Percentiles rank a stretch among this genome's conserved stretches.
phyloP scores from a whole-genome alignment of 345 rosid genomes.

The Passiflora organensis region DNA sequence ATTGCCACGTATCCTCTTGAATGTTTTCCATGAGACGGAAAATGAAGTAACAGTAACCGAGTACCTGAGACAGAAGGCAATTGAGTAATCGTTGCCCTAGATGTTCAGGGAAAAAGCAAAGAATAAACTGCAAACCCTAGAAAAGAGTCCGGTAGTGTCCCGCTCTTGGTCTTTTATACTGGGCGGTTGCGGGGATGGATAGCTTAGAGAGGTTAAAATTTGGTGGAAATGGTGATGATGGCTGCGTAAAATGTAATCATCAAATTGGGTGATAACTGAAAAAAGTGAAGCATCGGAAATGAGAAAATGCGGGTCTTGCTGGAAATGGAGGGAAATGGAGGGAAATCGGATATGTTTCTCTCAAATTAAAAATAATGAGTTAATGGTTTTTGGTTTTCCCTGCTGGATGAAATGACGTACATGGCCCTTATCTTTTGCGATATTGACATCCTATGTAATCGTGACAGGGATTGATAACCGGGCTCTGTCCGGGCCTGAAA shows the following conservation, averaged over 20 bases:
- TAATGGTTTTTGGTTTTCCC: slow-evolving; percentile 8
- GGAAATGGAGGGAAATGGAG: slow-evolving; percentile 30
- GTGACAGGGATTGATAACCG: not conserved
- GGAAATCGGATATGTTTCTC: slow-evolving; percentile 17
- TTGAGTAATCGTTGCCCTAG: slow-evolving; percentile 9
- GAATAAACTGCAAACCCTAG: slow-evolving; percentile 20
- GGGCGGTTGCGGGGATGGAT: no score
- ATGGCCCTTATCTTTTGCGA: not conserved
- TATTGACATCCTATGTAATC: not conserved
- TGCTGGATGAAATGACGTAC: not conserved
- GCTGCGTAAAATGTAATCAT: not conserved
- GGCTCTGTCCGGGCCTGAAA: no score
- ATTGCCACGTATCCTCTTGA: not conserved
- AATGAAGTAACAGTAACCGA: not conserved
- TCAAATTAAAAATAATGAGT: slow-evolving; percentile 1
- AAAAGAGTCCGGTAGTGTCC: not conserved
- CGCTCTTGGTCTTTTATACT: not conserved
- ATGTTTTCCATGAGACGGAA: not conserved
- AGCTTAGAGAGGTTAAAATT: not conserved
- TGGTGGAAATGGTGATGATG: not conserved
- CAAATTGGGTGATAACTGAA: not conserved
- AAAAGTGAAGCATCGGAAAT: not conserved
- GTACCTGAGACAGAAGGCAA: slow-evolving; percentile 7
- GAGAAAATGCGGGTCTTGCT: not conserved
- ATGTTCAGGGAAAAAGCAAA: slow-evolving; percentile 8